Evolutionary conservation across 805 yeast genomes (phyloP).

Genomic region (Nakazawaea ishiwadae): DNA sequence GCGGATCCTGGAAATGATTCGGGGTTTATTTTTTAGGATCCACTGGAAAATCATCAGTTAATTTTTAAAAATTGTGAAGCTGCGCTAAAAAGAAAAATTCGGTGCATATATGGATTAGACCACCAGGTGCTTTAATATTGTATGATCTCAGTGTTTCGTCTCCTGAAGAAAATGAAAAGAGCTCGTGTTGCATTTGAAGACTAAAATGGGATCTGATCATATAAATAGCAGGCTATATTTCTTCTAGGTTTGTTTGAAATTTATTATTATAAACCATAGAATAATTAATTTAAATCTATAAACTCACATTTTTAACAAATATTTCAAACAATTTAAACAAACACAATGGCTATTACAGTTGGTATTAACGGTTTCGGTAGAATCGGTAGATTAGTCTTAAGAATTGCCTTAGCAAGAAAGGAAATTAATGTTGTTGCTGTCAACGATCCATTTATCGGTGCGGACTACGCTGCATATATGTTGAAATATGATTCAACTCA

Average conservation of each 20-base stretch:
- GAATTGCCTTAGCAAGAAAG: slow-evolving; percentile 53
- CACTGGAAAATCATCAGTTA: background rate
- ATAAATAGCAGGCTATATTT: background rate
- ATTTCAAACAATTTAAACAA: too few species aligned
- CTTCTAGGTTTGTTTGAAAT: too few species aligned
- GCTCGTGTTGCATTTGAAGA: background rate
- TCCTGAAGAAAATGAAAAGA: background rate
- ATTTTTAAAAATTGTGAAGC: too few species aligned
- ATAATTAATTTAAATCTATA: too few species aligned
- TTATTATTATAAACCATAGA: too few species aligned
- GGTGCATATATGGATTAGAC: too few species aligned
- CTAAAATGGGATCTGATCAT: background rate
- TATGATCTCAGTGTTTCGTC: too few species aligned
- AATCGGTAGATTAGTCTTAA: slow-evolving; percentile 64
- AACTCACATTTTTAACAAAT: too few species aligned
- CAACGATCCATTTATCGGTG: slow-evolving; percentile 66
- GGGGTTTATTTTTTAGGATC: background rate
- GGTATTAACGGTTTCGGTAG: slow-evolving; percentile 76
- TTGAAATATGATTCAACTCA: slow-evolving; percentile 74
- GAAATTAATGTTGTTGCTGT: slow-evolving; percentile 59
- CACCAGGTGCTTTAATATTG: slow-evolving; percentile 1
- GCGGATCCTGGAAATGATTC: background rate
- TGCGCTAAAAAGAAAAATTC: too few species aligned
- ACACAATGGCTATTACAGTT: slow-evolving; percentile 47
- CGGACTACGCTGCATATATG: slow-evolving; percentile 70